A percentile compares a stretch with the other conserved stretches of the same genome.
phyloP scores from a whole-genome alignment of 2,329 filamentous ascomycete species.

The Apiospora malaysiana region DNA sequence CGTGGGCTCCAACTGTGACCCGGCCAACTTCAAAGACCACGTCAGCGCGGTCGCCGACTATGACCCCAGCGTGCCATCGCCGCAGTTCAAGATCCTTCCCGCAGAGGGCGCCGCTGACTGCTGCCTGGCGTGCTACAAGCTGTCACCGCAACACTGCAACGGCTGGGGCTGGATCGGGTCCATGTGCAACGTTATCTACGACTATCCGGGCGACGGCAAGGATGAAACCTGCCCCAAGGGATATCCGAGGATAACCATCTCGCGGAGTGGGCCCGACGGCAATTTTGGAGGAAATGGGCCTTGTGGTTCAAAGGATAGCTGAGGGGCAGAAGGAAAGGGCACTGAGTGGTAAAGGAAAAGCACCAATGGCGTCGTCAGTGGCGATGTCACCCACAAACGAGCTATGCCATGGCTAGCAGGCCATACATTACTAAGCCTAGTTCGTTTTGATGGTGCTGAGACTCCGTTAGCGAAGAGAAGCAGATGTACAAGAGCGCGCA shows the following conservation, averaged over 20 bases:
- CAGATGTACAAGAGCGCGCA: not conserved
- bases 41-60: not conserved
- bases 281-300: not conserved
- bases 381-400: not conserved
- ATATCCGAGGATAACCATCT: not conserved
- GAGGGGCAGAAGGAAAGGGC: not conserved
- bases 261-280: no score
- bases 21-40: not conserved
- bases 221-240: slow-evolving; percentile 17
- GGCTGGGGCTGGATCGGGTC: slow-evolving; percentile 1
- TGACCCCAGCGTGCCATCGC: not conserved
- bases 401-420: not conserved
- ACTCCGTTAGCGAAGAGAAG: not conserved
- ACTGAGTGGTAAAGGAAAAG: not conserved
- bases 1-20: not conserved
- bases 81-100: not conserved
- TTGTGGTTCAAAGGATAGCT: not conserved
- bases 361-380: not conserved
- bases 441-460: not conserved
- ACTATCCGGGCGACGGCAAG: slow-evolving; percentile 3
- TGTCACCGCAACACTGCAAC: slow-evolving; percentile 10
- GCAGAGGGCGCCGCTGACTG: not conserved
- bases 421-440: no score
- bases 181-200: not conserved
- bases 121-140: not conserved